These are phyloP conservation scores for Chaetomium fimeti DNA, from an alignment of 495 filamentous ascomycete species.

Conservation along the genomic window DNA sequence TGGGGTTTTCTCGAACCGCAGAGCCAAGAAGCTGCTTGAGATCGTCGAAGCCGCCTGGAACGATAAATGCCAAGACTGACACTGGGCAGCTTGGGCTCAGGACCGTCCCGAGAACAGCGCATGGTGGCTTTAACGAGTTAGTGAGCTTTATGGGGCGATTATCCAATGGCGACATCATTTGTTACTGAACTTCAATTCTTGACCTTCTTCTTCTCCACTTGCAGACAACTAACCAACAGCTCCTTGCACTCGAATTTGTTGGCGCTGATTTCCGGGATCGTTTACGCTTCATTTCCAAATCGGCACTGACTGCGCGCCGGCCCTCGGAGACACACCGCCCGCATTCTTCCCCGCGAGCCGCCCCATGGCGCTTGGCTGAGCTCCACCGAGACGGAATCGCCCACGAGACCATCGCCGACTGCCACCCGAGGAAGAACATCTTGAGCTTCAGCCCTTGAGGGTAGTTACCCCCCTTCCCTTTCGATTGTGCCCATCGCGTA, in stretches of 20 bases:
- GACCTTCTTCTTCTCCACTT: background rate
- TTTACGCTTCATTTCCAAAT: background rate
- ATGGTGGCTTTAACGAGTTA: background rate
- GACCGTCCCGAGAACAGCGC: background rate
- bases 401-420: slow-evolving; percentile 19
- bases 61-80: background rate
- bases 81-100: background rate
- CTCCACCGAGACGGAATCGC: slow-evolving; percentile 12
- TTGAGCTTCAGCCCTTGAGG: background rate
- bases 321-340: slow-evolving; percentile 3
- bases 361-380: slow-evolving; percentile 18
- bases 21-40: too few species aligned
- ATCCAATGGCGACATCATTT: slow-evolving; percentile 12
- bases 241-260: background rate
- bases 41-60: background rate
- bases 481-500: slow-evolving; percentile 15
- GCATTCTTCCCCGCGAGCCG: slow-evolving; percentile 10
- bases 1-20: too few species aligned
- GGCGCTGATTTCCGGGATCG: too few species aligned
- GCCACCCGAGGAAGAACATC: slow-evolving; percentile 5
- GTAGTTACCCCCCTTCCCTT: background rate
- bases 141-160: background rate
- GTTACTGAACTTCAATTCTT: background rate
- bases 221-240: background rate
- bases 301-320: background rate